These are phyloP conservation scores for Zygoascus flipseniorum DNA, from an alignment of 805 yeast species.

Conservation along the genomic window DNA sequence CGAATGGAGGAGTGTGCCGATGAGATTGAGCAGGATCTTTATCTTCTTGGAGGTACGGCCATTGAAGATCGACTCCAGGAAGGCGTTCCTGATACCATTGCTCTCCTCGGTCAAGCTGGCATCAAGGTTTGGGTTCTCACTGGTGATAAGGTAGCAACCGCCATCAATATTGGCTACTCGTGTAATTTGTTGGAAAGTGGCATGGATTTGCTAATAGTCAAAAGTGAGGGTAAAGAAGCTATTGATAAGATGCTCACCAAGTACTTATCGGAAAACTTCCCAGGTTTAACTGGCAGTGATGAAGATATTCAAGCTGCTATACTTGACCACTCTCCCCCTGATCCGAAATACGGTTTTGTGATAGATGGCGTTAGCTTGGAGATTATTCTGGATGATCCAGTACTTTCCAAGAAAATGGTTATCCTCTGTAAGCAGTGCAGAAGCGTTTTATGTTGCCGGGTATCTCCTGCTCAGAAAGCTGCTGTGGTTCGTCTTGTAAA, in stretches of 20 bases:
- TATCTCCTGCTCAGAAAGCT: conserved; percentile 79
- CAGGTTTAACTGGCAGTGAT: conserved; percentile 33
- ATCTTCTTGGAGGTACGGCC: conserved; percentile 68
- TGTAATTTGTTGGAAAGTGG: conserved; percentile 60
- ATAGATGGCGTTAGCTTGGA: conserved; percentile 63
- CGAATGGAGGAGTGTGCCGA: conserved; percentile 45
- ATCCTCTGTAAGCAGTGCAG: conserved; percentile 67
- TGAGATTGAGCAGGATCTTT: conserved; percentile 50
- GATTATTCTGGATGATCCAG: conserved; percentile 31
- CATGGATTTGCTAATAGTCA: conserved; percentile 61
- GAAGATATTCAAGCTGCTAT: conserved; percentile 43
- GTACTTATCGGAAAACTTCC: conserved; percentile 41
- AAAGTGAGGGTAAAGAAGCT: conserved; percentile 22
- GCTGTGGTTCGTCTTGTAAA: conserved; percentile 62
- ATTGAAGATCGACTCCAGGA: conserved; percentile 72
- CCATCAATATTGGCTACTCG: conserved; percentile 74
- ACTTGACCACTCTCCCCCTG: conserved; percentile 57
- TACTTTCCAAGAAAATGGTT: conserved; percentile 42
- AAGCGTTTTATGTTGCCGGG: conserved; percentile 76
- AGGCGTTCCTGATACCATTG: conserved; percentile 70
- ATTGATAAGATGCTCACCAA: conserved; percentile 30
- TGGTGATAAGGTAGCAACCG: conserved; percentile 78
- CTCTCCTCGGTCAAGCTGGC: conserved; percentile 59
- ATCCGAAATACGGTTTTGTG: conserved; percentile 48
- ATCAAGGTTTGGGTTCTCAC: conserved; percentile 78